Conservation (phyloP, 495 filamentous ascomycete species). For the Aspergillus carlsbadensis region DNA sequence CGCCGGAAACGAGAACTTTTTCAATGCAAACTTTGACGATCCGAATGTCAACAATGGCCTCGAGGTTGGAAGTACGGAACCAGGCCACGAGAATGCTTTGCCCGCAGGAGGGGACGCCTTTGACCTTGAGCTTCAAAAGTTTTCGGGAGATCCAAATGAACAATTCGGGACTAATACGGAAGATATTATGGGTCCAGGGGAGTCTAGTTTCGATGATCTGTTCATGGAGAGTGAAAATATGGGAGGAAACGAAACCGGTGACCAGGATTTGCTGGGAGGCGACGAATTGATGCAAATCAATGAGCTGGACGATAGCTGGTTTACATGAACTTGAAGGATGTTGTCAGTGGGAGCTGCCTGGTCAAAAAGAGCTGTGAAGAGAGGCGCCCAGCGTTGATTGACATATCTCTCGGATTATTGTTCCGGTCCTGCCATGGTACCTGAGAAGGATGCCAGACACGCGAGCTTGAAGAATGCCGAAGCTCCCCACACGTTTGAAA, state of each 20-base stretch:
- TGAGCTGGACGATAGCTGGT: constrained; percentile 48
- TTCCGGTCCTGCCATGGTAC: too few species aligned
- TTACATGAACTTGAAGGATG: constrained; percentile 24
- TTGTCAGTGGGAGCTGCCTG: background rate
- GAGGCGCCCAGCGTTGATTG: too few species aligned
- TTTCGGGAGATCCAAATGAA: constrained; percentile 9
- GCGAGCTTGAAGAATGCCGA: constrained; percentile 4
- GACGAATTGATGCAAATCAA: constrained; percentile 43
- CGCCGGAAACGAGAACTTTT: constrained; percentile 41
- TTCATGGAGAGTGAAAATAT: constrained; percentile 48
- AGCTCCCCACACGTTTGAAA: background rate
- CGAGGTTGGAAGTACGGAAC: constrained; percentile 22
- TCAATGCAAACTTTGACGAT: constrained; percentile 36
- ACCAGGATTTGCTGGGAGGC: constrained; percentile 41
- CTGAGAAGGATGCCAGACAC: background rate
- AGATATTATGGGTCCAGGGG: constrained; percentile 45
- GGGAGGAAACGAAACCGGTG: constrained; percentile 30
- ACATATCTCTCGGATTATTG: too few species aligned
- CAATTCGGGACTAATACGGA: constrained; percentile 25
- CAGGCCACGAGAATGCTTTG: constrained; percentile 26
- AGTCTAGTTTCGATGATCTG: constrained; percentile 51
- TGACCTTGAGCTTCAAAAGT: constrained; percentile 39
- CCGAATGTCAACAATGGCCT: constrained; percentile 19
- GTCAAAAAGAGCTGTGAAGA: too few species aligned
- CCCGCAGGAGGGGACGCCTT: constrained; percentile 44